A percentile compares a stretch with the other conserved stretches of the same genome.
These are phyloP conservation scores for Nadsonia commutata DNA, from an alignment of 1,139 yeast genomes.

Conservation along the genomic window DNA sequence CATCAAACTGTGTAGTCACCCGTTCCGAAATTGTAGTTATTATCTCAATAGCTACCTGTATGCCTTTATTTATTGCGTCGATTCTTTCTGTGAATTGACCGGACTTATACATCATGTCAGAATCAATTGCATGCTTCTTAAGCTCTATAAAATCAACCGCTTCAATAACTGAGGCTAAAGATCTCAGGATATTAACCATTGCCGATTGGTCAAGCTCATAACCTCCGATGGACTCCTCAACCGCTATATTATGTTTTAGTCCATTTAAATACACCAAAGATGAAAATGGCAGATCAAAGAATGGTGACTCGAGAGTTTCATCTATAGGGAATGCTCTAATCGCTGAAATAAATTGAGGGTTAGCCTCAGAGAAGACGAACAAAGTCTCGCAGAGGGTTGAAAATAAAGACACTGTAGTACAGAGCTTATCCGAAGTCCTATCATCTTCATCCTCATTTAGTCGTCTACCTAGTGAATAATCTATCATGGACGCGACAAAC, in stretches of 20 bases:
- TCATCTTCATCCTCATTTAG: slow-evolving; percentile 8
- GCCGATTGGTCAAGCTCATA: slow-evolving; percentile 8
- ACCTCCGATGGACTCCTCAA: slow-evolving; percentile 10
- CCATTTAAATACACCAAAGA: slow-evolving; percentile 16
- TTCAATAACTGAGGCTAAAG: slow-evolving; percentile 25
- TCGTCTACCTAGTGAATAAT: background rate
- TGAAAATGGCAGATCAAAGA: slow-evolving; percentile 8
- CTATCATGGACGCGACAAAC: slow-evolving; percentile 20
- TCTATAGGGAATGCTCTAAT: background rate
- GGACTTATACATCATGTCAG: slow-evolving; percentile 27
- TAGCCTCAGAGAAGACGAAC: slow-evolving; percentile 16
- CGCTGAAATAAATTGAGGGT: slow-evolving; percentile 9
- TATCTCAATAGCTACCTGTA: slow-evolving; percentile 61
- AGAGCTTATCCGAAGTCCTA: background rate
- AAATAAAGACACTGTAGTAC: slow-evolving; percentile 7
- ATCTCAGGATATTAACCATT: slow-evolving; percentile 14
- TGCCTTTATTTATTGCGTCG: slow-evolving; percentile 40
- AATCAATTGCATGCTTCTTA: slow-evolving; percentile 20
- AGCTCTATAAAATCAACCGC: background rate
- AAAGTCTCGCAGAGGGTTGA: slow-evolving; percentile 12
- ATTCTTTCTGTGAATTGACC: slow-evolving; percentile 42
- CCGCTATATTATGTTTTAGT: slow-evolving; percentile 13
- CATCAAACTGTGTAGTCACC: slow-evolving; percentile 19
- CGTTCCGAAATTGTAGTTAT: slow-evolving; percentile 61
- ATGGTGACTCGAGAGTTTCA: slow-evolving; percentile 5